phyloP scores from a whole-genome alignment of 352 stramenopile genomes.

The Phytopythium aichiense region DNA sequence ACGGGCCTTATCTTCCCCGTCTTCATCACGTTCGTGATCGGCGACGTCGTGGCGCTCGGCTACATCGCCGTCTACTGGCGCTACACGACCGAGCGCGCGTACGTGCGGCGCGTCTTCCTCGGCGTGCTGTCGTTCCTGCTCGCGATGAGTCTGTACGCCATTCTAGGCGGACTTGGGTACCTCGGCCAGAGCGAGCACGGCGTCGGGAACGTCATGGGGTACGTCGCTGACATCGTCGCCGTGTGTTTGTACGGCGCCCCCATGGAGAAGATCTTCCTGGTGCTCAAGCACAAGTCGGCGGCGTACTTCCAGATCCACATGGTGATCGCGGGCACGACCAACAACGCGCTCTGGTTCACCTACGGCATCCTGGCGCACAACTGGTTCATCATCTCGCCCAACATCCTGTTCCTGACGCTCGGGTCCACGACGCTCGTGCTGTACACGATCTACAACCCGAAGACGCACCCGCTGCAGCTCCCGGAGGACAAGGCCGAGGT shows the following conservation, averaged over 20 bases:
- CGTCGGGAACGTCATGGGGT: conserved; percentile 22
- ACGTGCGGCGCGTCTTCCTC: conserved; percentile 21
- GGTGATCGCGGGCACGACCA: conserved; percentile 35
- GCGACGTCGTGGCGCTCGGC: conserved; percentile 22
- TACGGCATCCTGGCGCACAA: conserved; percentile 29
- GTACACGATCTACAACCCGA: conserved; percentile 28
- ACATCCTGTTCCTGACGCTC: conserved; percentile 25
- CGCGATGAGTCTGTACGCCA: conserved; percentile 33
- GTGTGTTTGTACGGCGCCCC: conserved; percentile 40
- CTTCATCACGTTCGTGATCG: conserved; percentile 37
- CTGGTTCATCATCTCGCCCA: conserved; percentile 31
- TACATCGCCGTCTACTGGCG: conserved; percentile 38
- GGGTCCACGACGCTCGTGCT: conserved; percentile 26
- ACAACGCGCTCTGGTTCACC: conserved; percentile 36
- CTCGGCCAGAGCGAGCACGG: conserved; percentile 22
- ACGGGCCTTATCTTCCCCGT: conserved; percentile 37
- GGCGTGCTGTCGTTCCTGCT: conserved; percentile 15
- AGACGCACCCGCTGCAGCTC: conserved; percentile 22
- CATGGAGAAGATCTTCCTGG: conserved; percentile 35
- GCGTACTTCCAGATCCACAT: conserved; percentile 56
- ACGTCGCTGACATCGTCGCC: conserved; percentile 24
- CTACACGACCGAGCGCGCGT: conserved; percentile 24
- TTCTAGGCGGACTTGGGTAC: conserved; percentile 28
- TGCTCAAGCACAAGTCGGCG: conserved; percentile 34
- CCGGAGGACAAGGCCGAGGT: conserved; percentile 9